Base-by-base conservation (phyloP, 2,329 filamentous ascomycete genomes). In the Thelonectria rubi region DNA sequence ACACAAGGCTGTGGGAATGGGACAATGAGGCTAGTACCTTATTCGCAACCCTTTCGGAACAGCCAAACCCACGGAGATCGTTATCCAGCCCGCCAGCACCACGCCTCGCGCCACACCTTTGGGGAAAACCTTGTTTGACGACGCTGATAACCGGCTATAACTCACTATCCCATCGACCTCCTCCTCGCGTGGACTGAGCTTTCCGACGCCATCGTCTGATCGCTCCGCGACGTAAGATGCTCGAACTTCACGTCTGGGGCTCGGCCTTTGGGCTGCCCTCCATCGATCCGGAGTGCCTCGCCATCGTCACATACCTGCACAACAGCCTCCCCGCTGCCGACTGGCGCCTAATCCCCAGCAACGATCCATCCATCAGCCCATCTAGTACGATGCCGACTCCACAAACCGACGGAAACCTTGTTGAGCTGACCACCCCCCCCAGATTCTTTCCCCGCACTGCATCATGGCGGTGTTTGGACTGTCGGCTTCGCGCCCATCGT, bases 271-370 rank as follows among this genome's bases (percentile, higher is more conserved):
- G 88, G 42, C 86, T 97, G 46, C 90, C 94, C 14, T 98, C 95
- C 45, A 91, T 98, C 71, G 94, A 98, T 73, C 84, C 94, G 47
- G 92, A 97, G 81, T 98, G 94, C 74, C 86, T 97, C 63, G 94
- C 94, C 26, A 84, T 90, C 45, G 88, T 97, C 67, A 88, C 91
- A 55, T 94, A 94, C 75, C 83, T 97, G 59, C 85, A 87, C 63
- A 81, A 87, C 69, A 84, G 84, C 60, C 80, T 92, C 21, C 84
- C 86, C 58, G 78, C 81, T 49, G 78, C 85, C 69, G 74, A 74
- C 47, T 97, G 91, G 91, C 82, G 85, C 65, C 80, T 96, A 64
- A 80, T 95, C 66, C 86, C 90, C 46, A 91, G 86, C 74, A 92
- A 90, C 76, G 88, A 94, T 76, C 85, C 90, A 55, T 86, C 87